Percentiles rank a stretch among this genome's conserved stretches.
Conservation (phyloP, 306 rosid species). For the Medicago arabica region DNA sequence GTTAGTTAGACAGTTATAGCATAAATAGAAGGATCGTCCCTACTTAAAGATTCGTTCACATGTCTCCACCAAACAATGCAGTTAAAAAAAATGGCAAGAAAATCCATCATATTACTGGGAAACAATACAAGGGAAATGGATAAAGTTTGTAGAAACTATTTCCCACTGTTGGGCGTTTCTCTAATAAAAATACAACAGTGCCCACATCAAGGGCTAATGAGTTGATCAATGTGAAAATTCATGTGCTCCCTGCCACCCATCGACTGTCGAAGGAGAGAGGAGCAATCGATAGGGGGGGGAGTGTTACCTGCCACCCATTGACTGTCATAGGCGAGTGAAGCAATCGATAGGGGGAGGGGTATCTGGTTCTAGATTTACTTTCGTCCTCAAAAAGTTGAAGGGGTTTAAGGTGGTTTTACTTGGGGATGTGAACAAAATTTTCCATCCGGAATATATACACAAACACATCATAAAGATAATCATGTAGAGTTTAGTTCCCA, state of each 20-base stretch:
- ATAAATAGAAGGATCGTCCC: neutral
- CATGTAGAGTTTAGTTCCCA: constrained; percentile 64
- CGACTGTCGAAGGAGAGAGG: too few species aligned
- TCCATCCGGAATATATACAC: constrained; percentile 51
- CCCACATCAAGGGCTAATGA: neutral
- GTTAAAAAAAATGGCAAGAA: neutral
- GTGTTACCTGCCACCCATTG: neutral
- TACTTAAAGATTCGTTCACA: neutral
- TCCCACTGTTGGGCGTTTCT: neutral
- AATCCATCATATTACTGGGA: neutral
- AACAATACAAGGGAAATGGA: neutral
- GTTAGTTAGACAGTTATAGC: neutral
- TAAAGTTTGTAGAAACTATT: neutral
- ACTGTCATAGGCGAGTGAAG: too few species aligned
- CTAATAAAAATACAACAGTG: neutral
- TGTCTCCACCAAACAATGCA: neutral
- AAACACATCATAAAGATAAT: constrained; percentile 42
- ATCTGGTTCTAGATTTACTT: constrained; percentile 26
- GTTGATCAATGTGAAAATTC: neutral
- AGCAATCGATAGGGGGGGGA: neutral
- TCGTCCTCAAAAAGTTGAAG: constrained; percentile 15
- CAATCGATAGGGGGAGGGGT: neutral
- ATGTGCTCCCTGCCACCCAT: neutral
- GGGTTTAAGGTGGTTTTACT: constrained; percentile 39
- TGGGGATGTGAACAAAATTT: constrained; percentile 50